Conservation (phyloP, 2,329 filamentous ascomycete species). For the Ambrosiella xylebori region DNA sequence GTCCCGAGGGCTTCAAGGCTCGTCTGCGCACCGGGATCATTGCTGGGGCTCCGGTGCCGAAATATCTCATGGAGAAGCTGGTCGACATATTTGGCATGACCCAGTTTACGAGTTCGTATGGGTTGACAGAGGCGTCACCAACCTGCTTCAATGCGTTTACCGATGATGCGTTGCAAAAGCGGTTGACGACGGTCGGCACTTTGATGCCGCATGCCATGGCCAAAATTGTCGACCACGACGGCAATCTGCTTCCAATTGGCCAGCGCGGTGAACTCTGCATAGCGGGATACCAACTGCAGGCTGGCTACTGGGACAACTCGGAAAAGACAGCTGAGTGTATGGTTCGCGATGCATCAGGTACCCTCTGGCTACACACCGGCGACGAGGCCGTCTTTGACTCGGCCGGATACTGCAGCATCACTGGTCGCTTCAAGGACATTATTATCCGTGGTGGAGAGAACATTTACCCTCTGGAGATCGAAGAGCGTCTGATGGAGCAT, state of each 20-base stretch:
- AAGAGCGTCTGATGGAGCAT: slow-evolving; percentile 52
- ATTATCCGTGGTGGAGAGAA: slow-evolving; percentile 64
- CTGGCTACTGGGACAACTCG: slow-evolving; percentile 50
- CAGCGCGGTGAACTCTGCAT: slow-evolving; percentile 59
- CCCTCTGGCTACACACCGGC: slow-evolving; percentile 48
- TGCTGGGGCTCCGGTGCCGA: slow-evolving; percentile 59
- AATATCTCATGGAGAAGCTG: slow-evolving; percentile 56
- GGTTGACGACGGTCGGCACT: slow-evolving; percentile 57
- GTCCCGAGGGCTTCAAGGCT: slow-evolving; percentile 25
- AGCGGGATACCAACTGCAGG: slow-evolving; percentile 58
- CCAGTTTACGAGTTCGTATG: slow-evolving; percentile 54
- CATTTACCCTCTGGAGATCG: slow-evolving; percentile 57
- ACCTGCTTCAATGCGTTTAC: slow-evolving; percentile 70
- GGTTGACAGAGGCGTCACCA: slow-evolving; percentile 61
- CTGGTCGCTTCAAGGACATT: slow-evolving; percentile 62
- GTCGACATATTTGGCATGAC: slow-evolving; percentile 56
- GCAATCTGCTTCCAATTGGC: slow-evolving; percentile 49
- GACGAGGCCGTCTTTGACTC: slow-evolving; percentile 54
- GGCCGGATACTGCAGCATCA: slow-evolving; percentile 54
- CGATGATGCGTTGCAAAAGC: slow-evolving; percentile 47
- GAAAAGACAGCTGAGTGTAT: slow-evolving; percentile 52
- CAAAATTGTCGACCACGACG: slow-evolving; percentile 57
- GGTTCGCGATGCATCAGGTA: slow-evolving; percentile 33
- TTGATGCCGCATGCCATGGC: slow-evolving; percentile 59
- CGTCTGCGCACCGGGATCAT: slow-evolving; percentile 59